Conservation (phyloP, 306 rosid species). For the Sophora flavescens region DNA sequence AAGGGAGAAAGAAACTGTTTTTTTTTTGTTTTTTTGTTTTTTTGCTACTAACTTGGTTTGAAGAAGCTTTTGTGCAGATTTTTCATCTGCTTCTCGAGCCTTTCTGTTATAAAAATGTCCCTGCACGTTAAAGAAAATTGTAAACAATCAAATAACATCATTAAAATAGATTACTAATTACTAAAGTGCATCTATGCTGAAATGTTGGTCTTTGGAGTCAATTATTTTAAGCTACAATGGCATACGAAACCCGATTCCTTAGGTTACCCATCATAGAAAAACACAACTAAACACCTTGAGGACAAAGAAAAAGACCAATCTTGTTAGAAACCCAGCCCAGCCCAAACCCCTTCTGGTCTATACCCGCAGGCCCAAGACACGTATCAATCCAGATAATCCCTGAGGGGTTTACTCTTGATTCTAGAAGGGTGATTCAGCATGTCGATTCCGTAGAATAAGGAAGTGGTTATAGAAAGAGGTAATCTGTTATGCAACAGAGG, state of each 20-base stretch:
- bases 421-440: too few relatives aligned
- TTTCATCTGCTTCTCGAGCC: conserved; percentile 56
- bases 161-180: background rate
- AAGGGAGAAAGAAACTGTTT: background rate
- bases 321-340: too few relatives aligned
- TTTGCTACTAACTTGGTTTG: conserved; percentile 39
- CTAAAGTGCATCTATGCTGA: background rate
- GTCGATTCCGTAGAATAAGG: too few relatives aligned
- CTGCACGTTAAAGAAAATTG: conserved; percentile 23
- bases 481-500: too few relatives aligned
- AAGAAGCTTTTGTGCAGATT: conserved; percentile 46
- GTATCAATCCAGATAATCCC: too few relatives aligned
- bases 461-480: too few relatives aligned
- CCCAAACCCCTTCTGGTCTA: too few relatives aligned
- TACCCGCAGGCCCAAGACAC: too few relatives aligned
- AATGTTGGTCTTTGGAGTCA: background rate
- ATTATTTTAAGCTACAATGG: background rate
- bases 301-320: background rate
- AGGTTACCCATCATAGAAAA: background rate
- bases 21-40: too few relatives aligned
- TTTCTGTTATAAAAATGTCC: conserved; percentile 47
- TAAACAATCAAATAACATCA: conserved; percentile 10
- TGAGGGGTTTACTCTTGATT: too few relatives aligned
- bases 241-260: conserved; percentile 4
- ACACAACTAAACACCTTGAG: background rate